phyloP scores from a whole-genome alignment of 192 early-diverging fungal genomes.

The Diversispora eburnea region DNA sequence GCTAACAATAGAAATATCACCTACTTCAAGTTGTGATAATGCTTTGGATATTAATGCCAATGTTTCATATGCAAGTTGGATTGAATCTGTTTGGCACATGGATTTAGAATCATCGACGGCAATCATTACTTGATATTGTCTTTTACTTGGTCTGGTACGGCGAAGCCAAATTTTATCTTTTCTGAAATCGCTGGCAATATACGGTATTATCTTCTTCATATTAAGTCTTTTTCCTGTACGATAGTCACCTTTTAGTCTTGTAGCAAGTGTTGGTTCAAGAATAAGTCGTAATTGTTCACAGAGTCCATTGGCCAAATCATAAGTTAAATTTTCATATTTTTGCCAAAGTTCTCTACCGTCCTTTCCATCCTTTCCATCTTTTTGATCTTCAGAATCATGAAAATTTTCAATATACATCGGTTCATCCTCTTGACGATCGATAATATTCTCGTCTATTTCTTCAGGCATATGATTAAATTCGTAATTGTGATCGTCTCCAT shows the following conservation, averaged over 20 bases:
- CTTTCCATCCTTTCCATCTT: not conserved
- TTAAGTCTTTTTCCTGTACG: slow-evolving; percentile 97
- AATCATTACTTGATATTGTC: slow-evolving; percentile 98
- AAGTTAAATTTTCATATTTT: slow-evolving; percentile 82
- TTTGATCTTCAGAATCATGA: slow-evolving; percentile 33
- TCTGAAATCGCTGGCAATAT: slow-evolving; percentile 98
- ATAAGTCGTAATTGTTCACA: slow-evolving; percentile 96
- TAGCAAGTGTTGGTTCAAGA: slow-evolving; percentile 93
- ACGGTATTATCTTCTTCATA: slow-evolving; percentile 99
- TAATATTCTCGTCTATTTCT: slow-evolving; percentile 49
- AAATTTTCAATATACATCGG: slow-evolving; percentile 40
- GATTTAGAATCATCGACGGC: slow-evolving; percentile 97
- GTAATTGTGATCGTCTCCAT: slow-evolving; percentile 52
- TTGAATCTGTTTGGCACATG: slow-evolving; percentile 85
- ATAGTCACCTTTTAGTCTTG: slow-evolving; percentile 96
- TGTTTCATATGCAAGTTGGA: slow-evolving; percentile 94
- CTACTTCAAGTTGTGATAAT: slow-evolving; percentile 90
- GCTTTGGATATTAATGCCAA: slow-evolving; percentile 90
- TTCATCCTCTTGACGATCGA: slow-evolving; percentile 35
- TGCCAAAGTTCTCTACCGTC: slow-evolving; percentile 73
- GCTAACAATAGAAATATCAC: slow-evolving; percentile 82
- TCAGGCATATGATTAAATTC: slow-evolving; percentile 45
- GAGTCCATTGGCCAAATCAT: slow-evolving; percentile 84
- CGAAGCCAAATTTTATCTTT: slow-evolving; percentile 99
- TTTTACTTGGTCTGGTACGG: slow-evolving; percentile 92